These are phyloP conservation scores for Metschnikowia colocasiae DNA, from an alignment of 805 yeast species.

Conservation along the genomic window DNA sequence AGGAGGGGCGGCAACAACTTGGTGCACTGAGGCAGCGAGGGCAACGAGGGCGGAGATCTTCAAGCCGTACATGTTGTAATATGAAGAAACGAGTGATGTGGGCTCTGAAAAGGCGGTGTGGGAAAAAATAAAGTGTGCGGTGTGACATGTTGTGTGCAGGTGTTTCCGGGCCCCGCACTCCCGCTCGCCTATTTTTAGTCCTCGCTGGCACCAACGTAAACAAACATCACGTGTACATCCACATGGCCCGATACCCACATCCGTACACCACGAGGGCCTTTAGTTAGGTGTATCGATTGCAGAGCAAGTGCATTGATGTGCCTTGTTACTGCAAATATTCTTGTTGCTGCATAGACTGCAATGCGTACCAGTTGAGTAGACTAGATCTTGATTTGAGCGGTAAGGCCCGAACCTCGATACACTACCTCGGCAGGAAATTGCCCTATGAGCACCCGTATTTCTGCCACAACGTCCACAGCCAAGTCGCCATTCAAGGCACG, in stretches of 20 bases:
- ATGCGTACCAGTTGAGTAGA: too few relatives aligned
- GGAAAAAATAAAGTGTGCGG: constrained; percentile 2
- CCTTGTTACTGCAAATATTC: too few relatives aligned
- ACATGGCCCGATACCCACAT: background rate
- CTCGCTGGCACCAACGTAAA: constrained; percentile 6
- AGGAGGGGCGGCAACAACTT: constrained; percentile 72
- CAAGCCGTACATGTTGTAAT: constrained; percentile 12
- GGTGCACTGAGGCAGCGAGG: constrained; percentile 40
- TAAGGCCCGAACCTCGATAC: constrained; percentile 44
- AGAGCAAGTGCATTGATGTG: too few relatives aligned
- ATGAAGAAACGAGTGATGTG: constrained; percentile 5
- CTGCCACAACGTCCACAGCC: constrained; percentile 44
- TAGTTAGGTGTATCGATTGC: too few relatives aligned
- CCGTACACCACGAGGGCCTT: too few relatives aligned
- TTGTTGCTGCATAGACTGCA: too few relatives aligned
- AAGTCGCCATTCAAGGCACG: constrained; percentile 51
- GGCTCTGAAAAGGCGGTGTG: background rate
- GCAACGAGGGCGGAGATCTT: constrained; percentile 20
- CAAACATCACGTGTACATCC: constrained; percentile 10
- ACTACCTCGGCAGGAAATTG: constrained; percentile 38
- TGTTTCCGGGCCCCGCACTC: constrained; percentile 6
- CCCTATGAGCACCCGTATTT: constrained; percentile 38
- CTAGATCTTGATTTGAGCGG: constrained; percentile 34
- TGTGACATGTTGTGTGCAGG: constrained; percentile 6
- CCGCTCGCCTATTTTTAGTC: constrained; percentile 5